A percentile compares a stretch with the other conserved stretches of the same genome.
phyloP scores from a whole-genome alignment of 805 yeast genomes.

The Jamesozyma rosinii region DNA sequence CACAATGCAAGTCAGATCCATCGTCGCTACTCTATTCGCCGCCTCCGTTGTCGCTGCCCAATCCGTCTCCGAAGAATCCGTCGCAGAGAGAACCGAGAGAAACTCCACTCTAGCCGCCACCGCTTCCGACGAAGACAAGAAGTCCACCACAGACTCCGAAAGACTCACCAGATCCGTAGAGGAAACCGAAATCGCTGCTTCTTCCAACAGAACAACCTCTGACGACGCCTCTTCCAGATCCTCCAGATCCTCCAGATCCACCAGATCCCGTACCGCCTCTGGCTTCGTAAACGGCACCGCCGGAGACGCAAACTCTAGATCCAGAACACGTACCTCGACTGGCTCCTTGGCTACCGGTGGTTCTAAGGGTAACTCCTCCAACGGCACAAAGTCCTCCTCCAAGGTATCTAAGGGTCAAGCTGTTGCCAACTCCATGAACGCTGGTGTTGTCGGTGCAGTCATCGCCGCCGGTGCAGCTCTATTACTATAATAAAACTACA shows the following conservation, averaged over 20 bases:
- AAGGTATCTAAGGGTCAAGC: slow-evolving; percentile 38
- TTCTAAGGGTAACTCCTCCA: too few species aligned
- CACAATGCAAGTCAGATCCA: slow-evolving; percentile 69
- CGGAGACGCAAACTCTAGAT: too few species aligned
- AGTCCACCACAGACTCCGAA: too few species aligned
- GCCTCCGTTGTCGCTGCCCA: slow-evolving; percentile 55
- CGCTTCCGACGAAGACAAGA: slow-evolving; percentile 53
- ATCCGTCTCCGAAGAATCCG: too few species aligned
- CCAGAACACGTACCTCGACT: too few species aligned
- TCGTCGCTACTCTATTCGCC: slow-evolving; percentile 59
- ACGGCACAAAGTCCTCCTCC: slow-evolving; percentile 28
- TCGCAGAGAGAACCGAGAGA: not conserved
- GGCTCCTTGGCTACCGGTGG: too few species aligned
- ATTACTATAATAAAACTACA: slow-evolving; percentile 27
- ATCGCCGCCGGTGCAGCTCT: slow-evolving; percentile 67
- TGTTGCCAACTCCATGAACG: slow-evolving; percentile 47
- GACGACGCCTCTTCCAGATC: too few species aligned
- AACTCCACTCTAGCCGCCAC: slow-evolving; percentile 30
- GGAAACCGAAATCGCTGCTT: too few species aligned
- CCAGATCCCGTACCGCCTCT: too few species aligned
- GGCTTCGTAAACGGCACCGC: slow-evolving; percentile 44
- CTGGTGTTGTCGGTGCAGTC: slow-evolving; percentile 70
- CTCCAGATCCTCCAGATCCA: too few species aligned
- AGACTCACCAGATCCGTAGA: too few species aligned
- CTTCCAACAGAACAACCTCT: too few species aligned